These are phyloP conservation scores for Vicia sativa DNA, from an alignment of 306 rosid genomes.

Conservation along the genomic window DNA sequence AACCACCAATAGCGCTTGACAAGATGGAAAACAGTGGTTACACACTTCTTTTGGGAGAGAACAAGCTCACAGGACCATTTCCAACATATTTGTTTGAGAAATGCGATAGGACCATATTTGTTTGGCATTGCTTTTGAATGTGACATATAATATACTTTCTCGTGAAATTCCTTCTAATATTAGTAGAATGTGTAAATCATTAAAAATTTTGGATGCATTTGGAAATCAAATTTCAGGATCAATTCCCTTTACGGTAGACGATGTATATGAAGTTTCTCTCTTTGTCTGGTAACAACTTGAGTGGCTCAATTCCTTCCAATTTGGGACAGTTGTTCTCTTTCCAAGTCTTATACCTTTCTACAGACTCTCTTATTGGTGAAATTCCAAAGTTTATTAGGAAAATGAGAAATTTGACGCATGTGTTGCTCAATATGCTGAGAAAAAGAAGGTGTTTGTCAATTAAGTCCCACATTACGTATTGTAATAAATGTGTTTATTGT, in stretches of 20 bases:
- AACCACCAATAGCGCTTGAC: slow-evolving; percentile 61
- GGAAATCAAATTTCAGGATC: slow-evolving; percentile 64
- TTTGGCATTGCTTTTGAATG: slow-evolving; percentile 65
- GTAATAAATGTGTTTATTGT: no score
- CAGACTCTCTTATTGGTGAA: slow-evolving; percentile 70
- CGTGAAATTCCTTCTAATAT: slow-evolving; percentile 59
- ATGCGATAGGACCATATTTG: slow-evolving; percentile 58
- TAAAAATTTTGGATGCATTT: slow-evolving; percentile 71
- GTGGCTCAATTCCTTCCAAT: slow-evolving; percentile 63
- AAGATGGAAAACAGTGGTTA: slow-evolving; percentile 55
- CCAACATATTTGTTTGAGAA: slow-evolving; percentile 64
- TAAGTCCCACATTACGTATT: no score
- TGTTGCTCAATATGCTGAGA: slow-evolving; percentile 76
- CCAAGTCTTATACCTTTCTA: slow-evolving; percentile 75
- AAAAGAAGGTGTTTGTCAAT: no score
- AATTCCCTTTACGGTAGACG: slow-evolving; percentile 58
- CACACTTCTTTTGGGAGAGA: slow-evolving; percentile 64
- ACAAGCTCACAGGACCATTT: slow-evolving; percentile 63
- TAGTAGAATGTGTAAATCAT: slow-evolving; percentile 61
- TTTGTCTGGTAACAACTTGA: slow-evolving; percentile 67
- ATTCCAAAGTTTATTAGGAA: slow-evolving; percentile 66
- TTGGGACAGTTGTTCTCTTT: slow-evolving; percentile 68
- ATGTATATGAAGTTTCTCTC: slow-evolving; percentile 64
- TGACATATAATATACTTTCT: slow-evolving; percentile 64
- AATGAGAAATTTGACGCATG: slow-evolving; percentile 61